Base-by-base conservation (phyloP, 768 basidiomycete species). In the Russula olivacea region DNA sequence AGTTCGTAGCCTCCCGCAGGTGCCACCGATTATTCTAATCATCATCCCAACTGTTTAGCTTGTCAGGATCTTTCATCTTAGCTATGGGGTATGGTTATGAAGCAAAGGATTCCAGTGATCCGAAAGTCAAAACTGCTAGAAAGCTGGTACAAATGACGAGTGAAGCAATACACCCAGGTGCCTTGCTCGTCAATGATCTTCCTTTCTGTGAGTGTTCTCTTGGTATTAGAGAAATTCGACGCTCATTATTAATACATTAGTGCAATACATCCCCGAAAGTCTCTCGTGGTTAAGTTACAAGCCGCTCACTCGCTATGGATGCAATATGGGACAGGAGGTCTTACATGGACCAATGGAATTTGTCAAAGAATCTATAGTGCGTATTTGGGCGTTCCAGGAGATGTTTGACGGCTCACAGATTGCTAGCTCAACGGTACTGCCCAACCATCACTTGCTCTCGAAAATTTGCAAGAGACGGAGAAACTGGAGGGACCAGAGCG, bases 141-240 rank as follows among this genome's bases (percentile, higher is more conserved):
- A 6, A 58, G 6, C 14, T 48, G 25, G 10, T 23, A 6, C 9
- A 32, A 10, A 14, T 61, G 21, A 14, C 5, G 1, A 10, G 36
- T 32, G 4, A 28, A 47, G 9, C 25, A 5, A 19, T 15, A 2
- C 60, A 56, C 2, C 60, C 59, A 6, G 64, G 59, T 21, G 50
- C 38, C 17, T 23, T 61, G 11, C 54, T 65, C 12, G 55, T 65
- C 32, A 65, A 65, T 21, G 34, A 52, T 10, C 17, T 65, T 43
- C 64, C 64, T 0, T 48, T 57, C 3, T 30, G 65, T 66, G 38
- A 7, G 65, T 49, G 21, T 1, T n/a, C 21, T 17, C 2, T 36
- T 12, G 1, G 10, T 15, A 41, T 23, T 21, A 8, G 12, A 12
- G 14, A 15, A 7, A 12, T 30, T 28, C 30, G 5, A 10, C 2